Evolutionary conservation across 345 rosid genomes (phyloP).

Genomic region (Bruguiera gymnorhiza): DNA sequence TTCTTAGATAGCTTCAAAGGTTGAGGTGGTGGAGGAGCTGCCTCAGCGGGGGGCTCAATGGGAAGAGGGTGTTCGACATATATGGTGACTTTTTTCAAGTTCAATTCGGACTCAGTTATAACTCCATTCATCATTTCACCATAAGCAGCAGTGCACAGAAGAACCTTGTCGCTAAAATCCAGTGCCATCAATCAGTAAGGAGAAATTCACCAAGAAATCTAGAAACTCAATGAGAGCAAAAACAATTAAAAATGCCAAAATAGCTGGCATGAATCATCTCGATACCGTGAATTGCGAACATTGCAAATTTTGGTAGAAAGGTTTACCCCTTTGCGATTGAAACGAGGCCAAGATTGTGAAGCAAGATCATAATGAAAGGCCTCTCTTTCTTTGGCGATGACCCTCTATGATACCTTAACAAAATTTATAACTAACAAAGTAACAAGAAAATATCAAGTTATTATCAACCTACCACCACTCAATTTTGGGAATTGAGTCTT

Average conservation of each 20-base stretch:
- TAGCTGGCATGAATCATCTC: neutral
- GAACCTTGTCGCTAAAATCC: slow-evolving; percentile 62
- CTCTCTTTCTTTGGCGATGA: too few species aligned
- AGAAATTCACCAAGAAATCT: neutral
- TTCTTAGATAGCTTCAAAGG: slow-evolving; percentile 85
- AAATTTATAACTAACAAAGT: neutral
- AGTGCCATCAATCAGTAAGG: slow-evolving; percentile 6
- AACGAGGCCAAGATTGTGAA: neutral
- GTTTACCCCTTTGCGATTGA: neutral
- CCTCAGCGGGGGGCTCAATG: slow-evolving; percentile 90
- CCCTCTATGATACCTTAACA: too few species aligned
- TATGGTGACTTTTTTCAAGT: slow-evolving; percentile 67
- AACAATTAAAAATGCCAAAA: neutral
- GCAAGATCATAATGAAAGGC: neutral
- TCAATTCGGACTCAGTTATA: slow-evolving; percentile 42
- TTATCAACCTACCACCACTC: slow-evolving; percentile 84
- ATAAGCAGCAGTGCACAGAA: slow-evolving; percentile 51
- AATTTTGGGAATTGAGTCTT: slow-evolving; percentile 74
- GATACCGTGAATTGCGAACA: too few species aligned
- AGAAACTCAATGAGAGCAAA: neutral
- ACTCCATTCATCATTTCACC: slow-evolving; percentile 47
- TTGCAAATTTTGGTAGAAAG: too few species aligned
- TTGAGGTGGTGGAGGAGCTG: slow-evolving; percentile 93
- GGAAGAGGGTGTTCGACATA: slow-evolving; percentile 91
- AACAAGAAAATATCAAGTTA: neutral